Base-by-base conservation (phyloP, 2,329 filamentous ascomycete species). In the Pseudogymnoascus sp. region DNA sequence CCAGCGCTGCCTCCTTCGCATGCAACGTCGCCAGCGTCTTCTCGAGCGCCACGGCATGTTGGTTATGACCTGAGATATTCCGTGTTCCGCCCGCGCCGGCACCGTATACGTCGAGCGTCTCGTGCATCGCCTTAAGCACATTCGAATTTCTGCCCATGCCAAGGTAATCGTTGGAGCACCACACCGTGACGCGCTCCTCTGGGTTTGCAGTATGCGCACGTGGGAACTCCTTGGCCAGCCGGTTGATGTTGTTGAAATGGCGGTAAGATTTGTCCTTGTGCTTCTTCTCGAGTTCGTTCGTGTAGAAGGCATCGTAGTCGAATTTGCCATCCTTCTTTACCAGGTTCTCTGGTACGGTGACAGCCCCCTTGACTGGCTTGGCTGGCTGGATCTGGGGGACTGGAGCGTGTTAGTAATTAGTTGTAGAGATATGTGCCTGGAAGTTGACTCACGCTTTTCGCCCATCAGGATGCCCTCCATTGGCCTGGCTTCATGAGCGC, bases 231-330 rank as follows among this genome's bases (percentile, higher is more conserved):
- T 95, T 91, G 69, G 95, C 95, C 66, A 99, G 83, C 37, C 95
- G 92, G 74, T 99, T 99, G 86, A 99, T 99, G 81, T 99, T 99
- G 83, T 99, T 99, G 82, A 99, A 99, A 81, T 97, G 97, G 73
- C 95, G 91, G 81, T 99, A 99, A 62, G 93, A 97, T 81, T 97
- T 97, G 83, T 99, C 95, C 83, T 96, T 93, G 83, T 96, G 95
- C 81, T 99, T 99, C 85, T 97, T 97, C 71, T 97, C 91, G 69
- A 99, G 79, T 76, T 99, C 93, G 66, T 80, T 80, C 68, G 87
- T 79, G 79, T 97, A 99, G 77, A 97, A 99, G 57, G 76, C 84
- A 72, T 96, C 87, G 73, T 99, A 99, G 77, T 97, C 84, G 77
- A 97, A 99, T 72, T 87, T 90, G 65, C 81, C 81, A 45, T 77